A percentile compares a stretch with the other conserved stretches of the same genome.
phyloP scores from a whole-genome alignment of 192 early-diverging fungal genomes.

The Coemansia javaensis region DNA sequence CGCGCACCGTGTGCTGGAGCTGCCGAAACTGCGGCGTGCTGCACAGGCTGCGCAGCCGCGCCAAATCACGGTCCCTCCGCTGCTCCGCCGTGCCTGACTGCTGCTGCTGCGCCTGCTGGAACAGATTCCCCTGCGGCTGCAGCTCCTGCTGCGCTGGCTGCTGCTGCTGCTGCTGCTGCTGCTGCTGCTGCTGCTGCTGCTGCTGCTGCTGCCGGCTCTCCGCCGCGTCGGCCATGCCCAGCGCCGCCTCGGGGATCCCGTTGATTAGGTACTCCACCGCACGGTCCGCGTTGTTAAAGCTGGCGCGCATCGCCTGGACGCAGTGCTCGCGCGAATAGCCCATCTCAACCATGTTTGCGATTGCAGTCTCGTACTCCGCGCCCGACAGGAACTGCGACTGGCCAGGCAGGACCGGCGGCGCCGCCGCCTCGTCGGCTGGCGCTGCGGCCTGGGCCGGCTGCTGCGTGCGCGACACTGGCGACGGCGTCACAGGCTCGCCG shows the following conservation, averaged over 20 bases:
- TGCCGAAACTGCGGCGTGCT: constrained; percentile 87
- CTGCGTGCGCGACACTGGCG: no score
- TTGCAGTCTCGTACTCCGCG: constrained; percentile 70
- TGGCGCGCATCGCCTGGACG: constrained; percentile 86
- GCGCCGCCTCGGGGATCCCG: constrained; percentile 50
- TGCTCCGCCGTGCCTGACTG: constrained; percentile 1
- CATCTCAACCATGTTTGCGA: constrained; percentile 91
- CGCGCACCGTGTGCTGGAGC: constrained; percentile 79
- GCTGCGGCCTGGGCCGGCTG: constrained; percentile 27
- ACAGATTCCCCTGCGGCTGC: constrained; percentile 48
- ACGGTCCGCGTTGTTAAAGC: constrained; percentile 95
- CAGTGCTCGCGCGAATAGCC: constrained; percentile 87
- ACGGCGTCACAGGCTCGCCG: constrained; percentile 41
- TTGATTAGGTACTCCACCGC: constrained; percentile 94
- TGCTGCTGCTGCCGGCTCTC: constrained; percentile 18
- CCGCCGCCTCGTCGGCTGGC: constrained; percentile 14
- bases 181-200: constrained; percentile 37
- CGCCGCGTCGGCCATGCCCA: constrained; percentile 33
- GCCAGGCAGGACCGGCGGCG: no score
- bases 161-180: constrained; percentile 1
- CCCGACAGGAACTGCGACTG: constrained; percentile 54
- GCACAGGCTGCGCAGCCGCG: constrained; percentile 53
- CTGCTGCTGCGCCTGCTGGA: constrained; percentile 56
- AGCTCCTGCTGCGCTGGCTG: constrained; percentile 5
- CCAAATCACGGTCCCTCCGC: constrained; percentile 12